These are phyloP conservation scores for Cyberlindnera euphorbiae DNA, from an alignment of 805 yeast species.

Conservation along the genomic window DNA sequence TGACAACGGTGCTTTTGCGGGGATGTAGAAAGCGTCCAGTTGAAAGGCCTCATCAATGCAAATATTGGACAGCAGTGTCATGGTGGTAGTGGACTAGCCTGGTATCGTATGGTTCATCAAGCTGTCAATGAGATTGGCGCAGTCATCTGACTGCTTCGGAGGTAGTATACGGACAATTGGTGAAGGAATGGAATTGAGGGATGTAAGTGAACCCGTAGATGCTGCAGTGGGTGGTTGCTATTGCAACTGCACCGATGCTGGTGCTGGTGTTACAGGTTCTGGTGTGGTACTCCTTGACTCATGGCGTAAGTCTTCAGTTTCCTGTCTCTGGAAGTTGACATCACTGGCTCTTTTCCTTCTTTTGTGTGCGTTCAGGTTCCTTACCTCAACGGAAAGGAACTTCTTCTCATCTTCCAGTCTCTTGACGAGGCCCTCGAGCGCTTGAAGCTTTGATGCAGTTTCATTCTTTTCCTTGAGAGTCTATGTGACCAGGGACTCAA, in stretches of 20 bases:
- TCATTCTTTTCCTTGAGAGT: slow-evolving; percentile 22
- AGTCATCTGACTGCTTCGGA: slow-evolving; percentile 29
- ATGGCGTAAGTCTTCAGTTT: neutral
- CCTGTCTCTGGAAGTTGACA: slow-evolving; percentile 8
- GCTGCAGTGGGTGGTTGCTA: neutral
- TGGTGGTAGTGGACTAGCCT: slow-evolving; percentile 30
- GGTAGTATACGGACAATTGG: slow-evolving; percentile 10
- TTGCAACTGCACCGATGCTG: neutral
- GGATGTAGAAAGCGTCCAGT: slow-evolving; percentile 24
- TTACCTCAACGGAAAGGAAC: slow-evolving; percentile 47
- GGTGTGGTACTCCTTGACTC: slow-evolving; percentile 1
- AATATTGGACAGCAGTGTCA: slow-evolving; percentile 32
- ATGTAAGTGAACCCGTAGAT: neutral
- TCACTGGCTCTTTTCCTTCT: slow-evolving; percentile 14
- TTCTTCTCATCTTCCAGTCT: slow-evolving; percentile 50
- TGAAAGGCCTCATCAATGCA: slow-evolving; percentile 9
- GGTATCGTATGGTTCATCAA: slow-evolving; percentile 31
- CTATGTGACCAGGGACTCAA: slow-evolving; percentile 33
- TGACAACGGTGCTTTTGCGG: slow-evolving; percentile 30
- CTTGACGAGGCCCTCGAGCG: slow-evolving; percentile 37
- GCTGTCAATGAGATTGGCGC: slow-evolving; percentile 32
- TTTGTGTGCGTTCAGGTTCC: slow-evolving; percentile 25
- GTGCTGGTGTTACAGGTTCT: slow-evolving; percentile 11
- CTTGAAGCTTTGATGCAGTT: slow-evolving; percentile 32
- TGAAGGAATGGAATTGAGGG: neutral